Evolutionary conservation across 2,329 filamentous ascomycete genomes (phyloP), one percentile per base, ranked within the genome.

Genomic region (Zymoseptoria ardabiliae): DNA sequence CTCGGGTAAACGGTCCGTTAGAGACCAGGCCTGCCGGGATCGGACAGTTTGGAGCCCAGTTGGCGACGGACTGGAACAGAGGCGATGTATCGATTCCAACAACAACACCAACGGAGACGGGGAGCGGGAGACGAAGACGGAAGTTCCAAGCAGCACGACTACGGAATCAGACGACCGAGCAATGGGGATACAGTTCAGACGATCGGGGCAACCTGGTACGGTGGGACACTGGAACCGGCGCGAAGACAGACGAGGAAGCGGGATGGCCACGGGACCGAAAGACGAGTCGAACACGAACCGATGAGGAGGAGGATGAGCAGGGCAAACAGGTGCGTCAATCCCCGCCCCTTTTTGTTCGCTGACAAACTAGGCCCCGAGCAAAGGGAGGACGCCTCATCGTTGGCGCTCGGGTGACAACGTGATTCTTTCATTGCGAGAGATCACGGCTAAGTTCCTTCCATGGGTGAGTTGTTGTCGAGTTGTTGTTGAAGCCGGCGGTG

Each of bases 371-470:
- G 20, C 22, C 17, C n/a, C 50, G n/a, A 20, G n/a, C 50, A 7
- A 51, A 25, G 22, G 20, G 13, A 51, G 50, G 50, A 19, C 50
- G 22, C 17, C 22, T 53, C 22, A 28, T 53, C 51, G 51, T 25
- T 25, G 51, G 22, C 30, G 51, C 51, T 53, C 51, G 51, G 51
- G 51, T 53, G 51, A 53, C 51, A 53, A 53, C 22, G 51, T 53
- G 51, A 13, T 53, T 25, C 8, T 13, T 53, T 53, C 51, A 11
- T 53, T 19, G 51, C 22, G 51, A 23, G 22, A 11, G n/a, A 23
- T 5, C 22, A 28, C 51, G 35, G 13, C 35, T 5, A n/a, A 45
- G 35, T n/a, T 13, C 17, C 13, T 45, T 13, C 25, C 25, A 28
- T 28, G n/a, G n/a, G n/a, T n/a, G n/a, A n/a, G n/a, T 11, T 41